Percentiles rank a stretch among this genome's conserved stretches.
Evolutionary conservation across 805 yeast species (phyloP).

Genomic region (Isabelozyma gotoi): DNA sequence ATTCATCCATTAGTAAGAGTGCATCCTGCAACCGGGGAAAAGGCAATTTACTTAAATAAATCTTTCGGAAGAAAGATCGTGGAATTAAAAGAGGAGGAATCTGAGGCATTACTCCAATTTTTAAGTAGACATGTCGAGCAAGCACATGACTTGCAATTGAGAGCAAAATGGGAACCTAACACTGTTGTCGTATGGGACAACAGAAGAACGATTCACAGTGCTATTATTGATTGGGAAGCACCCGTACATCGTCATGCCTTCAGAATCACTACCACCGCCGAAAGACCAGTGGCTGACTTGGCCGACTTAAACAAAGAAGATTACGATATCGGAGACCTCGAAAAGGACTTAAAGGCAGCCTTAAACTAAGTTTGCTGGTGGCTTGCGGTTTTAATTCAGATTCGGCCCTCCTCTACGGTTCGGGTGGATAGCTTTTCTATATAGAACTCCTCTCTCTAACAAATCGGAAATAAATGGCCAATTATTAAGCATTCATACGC

Average conservation of each 20-base stretch:
- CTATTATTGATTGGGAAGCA: constrained; percentile 71
- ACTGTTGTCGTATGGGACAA: constrained; percentile 81
- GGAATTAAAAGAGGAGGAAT: constrained; percentile 73
- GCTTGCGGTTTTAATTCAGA: too few relatives aligned
- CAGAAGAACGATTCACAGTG: constrained; percentile 67
- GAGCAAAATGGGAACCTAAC: constrained; percentile 70
- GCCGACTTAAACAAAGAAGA: constrained; percentile 38
- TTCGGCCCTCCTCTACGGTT: too few relatives aligned
- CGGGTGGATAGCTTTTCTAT: too few relatives aligned
- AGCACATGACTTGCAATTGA: constrained; percentile 60
- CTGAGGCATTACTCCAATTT: constrained; percentile 57
- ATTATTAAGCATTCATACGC: too few relatives aligned
- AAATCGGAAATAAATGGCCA: too few relatives aligned
- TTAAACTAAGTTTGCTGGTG: neutral
- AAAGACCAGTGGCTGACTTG: constrained; percentile 55
- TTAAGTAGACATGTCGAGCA: constrained; percentile 53
- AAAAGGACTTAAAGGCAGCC: neutral
- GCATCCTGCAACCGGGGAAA: constrained; percentile 70
- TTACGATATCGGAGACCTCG: neutral
- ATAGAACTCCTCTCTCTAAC: too few relatives aligned
- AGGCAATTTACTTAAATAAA: constrained; percentile 55
- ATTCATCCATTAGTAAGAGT: constrained; percentile 70
- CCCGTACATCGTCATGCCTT: constrained; percentile 72
- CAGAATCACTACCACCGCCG: constrained; percentile 72
- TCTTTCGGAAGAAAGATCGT: constrained; percentile 65